phyloP scores from a whole-genome alignment of 352 stramenopile genomes.

The Globisporangium polare region DNA sequence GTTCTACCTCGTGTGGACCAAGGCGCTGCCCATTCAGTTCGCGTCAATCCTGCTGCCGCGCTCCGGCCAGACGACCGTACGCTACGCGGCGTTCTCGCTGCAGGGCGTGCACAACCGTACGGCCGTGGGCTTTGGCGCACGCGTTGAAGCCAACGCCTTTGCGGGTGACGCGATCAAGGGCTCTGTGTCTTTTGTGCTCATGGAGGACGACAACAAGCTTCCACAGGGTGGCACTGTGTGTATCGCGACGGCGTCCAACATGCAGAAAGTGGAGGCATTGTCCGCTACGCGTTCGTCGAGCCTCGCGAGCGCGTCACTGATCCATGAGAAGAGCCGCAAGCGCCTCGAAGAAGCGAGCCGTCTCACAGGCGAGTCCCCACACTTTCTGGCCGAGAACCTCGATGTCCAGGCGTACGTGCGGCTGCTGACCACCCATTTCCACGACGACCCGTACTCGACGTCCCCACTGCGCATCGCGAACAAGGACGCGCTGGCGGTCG shows the following conservation, averaged over 20 bases:
- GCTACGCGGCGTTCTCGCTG: conserved; percentile 55
- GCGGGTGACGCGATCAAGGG: conserved; percentile 48
- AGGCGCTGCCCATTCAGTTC: conserved; percentile 55
- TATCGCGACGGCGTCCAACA: conserved; percentile 60
- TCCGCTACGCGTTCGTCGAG: conserved; percentile 13
- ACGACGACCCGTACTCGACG: conserved; percentile 40
- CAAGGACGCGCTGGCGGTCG: conserved; percentile 40
- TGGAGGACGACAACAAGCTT: conserved; percentile 34
- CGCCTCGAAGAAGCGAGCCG: conserved; percentile 38
- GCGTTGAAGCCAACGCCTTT: conserved; percentile 46
- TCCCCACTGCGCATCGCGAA: conserved; percentile 38
- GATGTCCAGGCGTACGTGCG: conserved; percentile 56
- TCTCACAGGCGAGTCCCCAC: conserved; percentile 35
- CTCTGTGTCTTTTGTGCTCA: conserved; percentile 68
- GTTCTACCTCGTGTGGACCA: conserved; percentile 71
- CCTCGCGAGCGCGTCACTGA: conserved; percentile 18
- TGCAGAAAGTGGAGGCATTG: conserved; percentile 48
- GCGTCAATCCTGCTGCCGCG: conserved; percentile 57
- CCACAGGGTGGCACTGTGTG: conserved; percentile 38
- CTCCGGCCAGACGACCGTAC: conserved; percentile 42
- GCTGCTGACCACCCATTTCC: conserved; percentile 55
- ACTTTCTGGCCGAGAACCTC: conserved; percentile 30
- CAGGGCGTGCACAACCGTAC: conserved; percentile 51
- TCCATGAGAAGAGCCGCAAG: conserved; percentile 29
- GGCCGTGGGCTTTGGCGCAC: conserved; percentile 51